Conservation (phyloP, 1,284 basidiomycete genomes). For the Cryptococcus amylolentus region DNA sequence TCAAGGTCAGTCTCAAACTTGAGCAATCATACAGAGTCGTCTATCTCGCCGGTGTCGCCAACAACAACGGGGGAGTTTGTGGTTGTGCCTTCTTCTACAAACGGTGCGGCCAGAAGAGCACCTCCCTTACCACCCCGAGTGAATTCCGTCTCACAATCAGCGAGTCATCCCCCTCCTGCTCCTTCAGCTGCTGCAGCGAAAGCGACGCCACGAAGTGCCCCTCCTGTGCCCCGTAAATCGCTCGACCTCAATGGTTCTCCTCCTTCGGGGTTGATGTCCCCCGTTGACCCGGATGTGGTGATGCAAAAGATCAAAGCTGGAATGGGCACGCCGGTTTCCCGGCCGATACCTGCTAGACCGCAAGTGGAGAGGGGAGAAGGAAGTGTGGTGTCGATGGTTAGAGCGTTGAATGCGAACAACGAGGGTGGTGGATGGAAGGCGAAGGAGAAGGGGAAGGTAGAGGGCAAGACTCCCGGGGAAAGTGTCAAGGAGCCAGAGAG, state of each 20-base stretch:
- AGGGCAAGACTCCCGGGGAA: background rate
- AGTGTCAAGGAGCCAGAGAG: no score
- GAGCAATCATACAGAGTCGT: constrained; percentile 3
- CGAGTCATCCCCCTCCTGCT: background rate
- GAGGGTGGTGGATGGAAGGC: background rate
- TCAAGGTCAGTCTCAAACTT: background rate
- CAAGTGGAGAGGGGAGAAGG: background rate
- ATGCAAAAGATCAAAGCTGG: background rate
- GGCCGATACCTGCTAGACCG: background rate
- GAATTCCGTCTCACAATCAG: background rate
- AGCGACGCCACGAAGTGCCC: background rate
- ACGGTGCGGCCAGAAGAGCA: constrained; percentile 9
- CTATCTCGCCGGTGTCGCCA: constrained; percentile 24
- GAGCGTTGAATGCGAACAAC: background rate
- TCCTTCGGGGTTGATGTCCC: constrained; percentile 19
- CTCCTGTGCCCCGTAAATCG: constrained; percentile 7
- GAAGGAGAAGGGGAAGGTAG: background rate
- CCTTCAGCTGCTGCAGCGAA: background rate
- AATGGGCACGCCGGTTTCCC: background rate
- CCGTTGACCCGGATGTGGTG: constrained; percentile 16
- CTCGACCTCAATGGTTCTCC: constrained; percentile 25
- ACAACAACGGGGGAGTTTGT: constrained; percentile 42
- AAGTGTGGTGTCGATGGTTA: background rate
- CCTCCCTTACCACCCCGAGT: constrained; percentile 19
- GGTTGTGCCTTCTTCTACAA: constrained; percentile 18